A percentile compares a stretch with the other conserved stretches of the same genome.
phyloP scores from a whole-genome alignment of 768 basidiomycete species.

The Lactarius psammicola region DNA sequence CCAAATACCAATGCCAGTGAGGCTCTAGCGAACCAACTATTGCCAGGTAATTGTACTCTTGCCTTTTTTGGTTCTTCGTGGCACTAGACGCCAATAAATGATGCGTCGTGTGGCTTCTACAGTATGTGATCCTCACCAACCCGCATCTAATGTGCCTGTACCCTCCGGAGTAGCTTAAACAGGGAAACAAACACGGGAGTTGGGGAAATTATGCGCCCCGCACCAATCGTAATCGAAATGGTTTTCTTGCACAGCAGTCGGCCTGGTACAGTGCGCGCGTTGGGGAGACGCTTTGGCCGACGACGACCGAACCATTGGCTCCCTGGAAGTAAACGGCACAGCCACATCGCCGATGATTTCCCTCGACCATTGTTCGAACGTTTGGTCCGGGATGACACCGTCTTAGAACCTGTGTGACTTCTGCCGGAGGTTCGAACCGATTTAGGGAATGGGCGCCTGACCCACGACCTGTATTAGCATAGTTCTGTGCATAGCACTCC shows the following conservation, averaged over 20 bases:
- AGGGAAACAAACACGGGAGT: conserved; percentile 5
- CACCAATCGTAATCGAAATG: background rate
- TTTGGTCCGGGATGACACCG: background rate
- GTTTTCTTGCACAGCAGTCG: background rate
- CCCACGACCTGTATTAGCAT: background rate
- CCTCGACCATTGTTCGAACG: background rate
- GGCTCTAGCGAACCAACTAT: background rate
- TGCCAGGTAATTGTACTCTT: background rate
- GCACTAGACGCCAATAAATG: background rate
- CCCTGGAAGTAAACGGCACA: conserved; percentile 10
- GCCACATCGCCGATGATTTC: conserved; percentile 18
- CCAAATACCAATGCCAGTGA: background rate
- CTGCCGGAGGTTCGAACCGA: conserved; percentile 14
- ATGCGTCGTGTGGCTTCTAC: background rate
- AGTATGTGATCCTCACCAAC: background rate
- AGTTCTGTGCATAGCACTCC: background rate
- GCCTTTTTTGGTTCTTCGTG: conserved; percentile 4
- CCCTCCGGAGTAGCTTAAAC: conserved; percentile 8
- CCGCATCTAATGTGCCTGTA: background rate
- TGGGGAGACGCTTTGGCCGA: background rate
- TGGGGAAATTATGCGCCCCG: background rate
- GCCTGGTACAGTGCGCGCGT: conserved; percentile 2
- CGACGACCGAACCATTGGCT: background rate
- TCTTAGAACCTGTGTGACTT: conserved; percentile 1
- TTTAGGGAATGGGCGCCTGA: conserved; percentile 13